These are phyloP conservation scores for Wallacemonas sp. DNA, from an alignment of 208 protist genomes.

Conservation along the genomic window DNA sequence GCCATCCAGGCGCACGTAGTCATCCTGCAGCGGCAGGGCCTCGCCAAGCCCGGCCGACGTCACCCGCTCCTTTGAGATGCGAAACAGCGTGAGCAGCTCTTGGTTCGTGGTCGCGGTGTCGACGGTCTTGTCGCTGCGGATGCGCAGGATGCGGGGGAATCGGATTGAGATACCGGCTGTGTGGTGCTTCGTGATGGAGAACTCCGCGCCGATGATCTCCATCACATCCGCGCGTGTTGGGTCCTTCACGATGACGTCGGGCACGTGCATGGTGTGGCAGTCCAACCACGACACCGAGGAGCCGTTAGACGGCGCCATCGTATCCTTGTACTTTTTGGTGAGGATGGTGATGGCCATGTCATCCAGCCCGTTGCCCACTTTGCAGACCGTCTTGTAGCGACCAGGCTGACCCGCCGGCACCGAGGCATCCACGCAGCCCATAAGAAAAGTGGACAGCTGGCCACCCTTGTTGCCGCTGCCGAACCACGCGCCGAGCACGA, in stretches of 20 bases:
- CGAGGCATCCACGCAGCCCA: constrained; percentile 60
- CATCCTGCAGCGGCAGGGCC: constrained; percentile 23
- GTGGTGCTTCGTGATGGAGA: constrained; percentile 51
- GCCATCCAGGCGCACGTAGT: constrained; percentile 22
- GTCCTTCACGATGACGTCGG: constrained; percentile 70
- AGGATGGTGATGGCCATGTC: constrained; percentile 53
- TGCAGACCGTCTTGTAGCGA: constrained; percentile 80
- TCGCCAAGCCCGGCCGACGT: constrained; percentile 18
- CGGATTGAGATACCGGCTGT: constrained; percentile 58
- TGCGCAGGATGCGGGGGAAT: constrained; percentile 71
- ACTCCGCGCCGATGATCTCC: constrained; percentile 76
- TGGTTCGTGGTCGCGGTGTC: constrained; percentile 50
- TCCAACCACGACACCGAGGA: constrained; percentile 56
- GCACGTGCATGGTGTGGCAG: constrained; percentile 40
- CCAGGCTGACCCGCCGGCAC: constrained; percentile 22
- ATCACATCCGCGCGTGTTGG: constrained; percentile 56
- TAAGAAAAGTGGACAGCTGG: constrained; percentile 69
- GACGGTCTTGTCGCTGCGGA: constrained; percentile 71
- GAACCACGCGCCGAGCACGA: constrained; percentile 80
- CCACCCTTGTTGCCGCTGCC: constrained; percentile 77
- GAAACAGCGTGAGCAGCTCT: constrained; percentile 54
- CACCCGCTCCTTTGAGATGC: constrained; percentile 25
- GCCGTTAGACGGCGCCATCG: constrained; percentile 35
- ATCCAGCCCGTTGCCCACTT: constrained; percentile 67
- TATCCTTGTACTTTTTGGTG: constrained; percentile 37